phyloP scores from a whole-genome alignment of 2,329 filamentous ascomycete genomes.

The Aspergillus cejpii region DNA sequence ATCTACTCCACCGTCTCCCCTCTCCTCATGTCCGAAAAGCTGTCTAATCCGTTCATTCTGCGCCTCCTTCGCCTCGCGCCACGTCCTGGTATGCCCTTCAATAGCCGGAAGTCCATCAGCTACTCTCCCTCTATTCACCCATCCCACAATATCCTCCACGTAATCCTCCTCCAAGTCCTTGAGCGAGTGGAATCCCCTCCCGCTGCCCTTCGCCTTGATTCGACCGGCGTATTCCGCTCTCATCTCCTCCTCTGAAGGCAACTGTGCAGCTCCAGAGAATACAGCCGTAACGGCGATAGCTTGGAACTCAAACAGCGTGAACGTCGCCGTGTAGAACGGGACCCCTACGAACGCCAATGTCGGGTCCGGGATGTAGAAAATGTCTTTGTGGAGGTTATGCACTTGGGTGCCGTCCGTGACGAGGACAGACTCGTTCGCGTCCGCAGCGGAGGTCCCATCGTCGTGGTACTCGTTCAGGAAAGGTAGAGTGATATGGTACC shows the following conservation, averaged over 20 bases:
- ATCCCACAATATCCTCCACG: conserved; percentile 29
- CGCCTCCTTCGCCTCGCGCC: conserved; percentile 24
- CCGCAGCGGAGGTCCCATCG: conserved; percentile 38
- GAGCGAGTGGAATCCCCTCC: conserved; percentile 36
- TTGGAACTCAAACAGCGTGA: conserved; percentile 65
- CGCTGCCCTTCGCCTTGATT: conserved; percentile 23
- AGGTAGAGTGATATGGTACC: conserved; percentile 61
- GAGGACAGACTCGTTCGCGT: conserved; percentile 50
- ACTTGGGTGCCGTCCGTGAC: conserved; percentile 58
- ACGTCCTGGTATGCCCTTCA: conserved; percentile 28
- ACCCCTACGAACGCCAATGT: conserved; percentile 58
- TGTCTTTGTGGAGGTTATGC: conserved; percentile 64
- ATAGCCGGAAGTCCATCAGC: conserved; percentile 17
- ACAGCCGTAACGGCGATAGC: conserved; percentile 56
- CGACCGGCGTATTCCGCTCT: conserved; percentile 26
- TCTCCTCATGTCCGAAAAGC: conserved; percentile 4
- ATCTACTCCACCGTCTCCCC: conserved; percentile 12
- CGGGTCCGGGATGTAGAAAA: conserved; percentile 64
- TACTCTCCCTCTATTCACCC: conserved; percentile 29
- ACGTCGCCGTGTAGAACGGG: conserved; percentile 60
- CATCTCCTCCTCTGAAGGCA: conserved; percentile 44
- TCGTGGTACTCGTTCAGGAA: conserved; percentile 52
- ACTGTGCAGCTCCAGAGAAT: conserved; percentile 44
- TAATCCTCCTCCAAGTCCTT: conserved; percentile 31
- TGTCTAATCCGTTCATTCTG: conserved; percentile 20